Evolutionary conservation across 2,329 filamentous ascomycete genomes (phyloP).

Genomic region (Aaosphaeria pasadenensis): DNA sequence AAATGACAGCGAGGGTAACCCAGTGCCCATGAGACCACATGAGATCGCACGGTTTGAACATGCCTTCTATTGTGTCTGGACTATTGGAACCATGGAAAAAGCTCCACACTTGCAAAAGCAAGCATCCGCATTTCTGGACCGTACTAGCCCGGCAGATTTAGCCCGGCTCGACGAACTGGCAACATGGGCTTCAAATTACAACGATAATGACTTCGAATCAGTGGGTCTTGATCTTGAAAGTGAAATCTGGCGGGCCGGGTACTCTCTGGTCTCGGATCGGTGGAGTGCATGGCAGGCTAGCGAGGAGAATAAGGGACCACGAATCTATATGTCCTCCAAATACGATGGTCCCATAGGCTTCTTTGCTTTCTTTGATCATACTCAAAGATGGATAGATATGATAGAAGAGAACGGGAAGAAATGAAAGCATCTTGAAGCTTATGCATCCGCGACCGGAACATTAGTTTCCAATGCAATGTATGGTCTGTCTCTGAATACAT

Average conservation of each 20-base stretch:
- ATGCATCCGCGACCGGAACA: too few species aligned
- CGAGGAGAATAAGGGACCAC: too few species aligned
- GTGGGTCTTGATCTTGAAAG: not conserved
- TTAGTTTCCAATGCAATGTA: too few species aligned
- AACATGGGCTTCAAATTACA: not conserved
- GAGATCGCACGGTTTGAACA: not conserved
- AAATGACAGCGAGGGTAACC: too few species aligned
- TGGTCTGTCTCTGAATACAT: too few species aligned
- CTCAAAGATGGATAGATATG: not conserved
- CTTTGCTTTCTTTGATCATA: not conserved
- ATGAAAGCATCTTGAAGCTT: too few species aligned
- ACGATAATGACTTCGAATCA: not conserved
- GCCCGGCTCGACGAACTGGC: not conserved
- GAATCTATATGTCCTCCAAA: not conserved
- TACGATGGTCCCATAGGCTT: not conserved
- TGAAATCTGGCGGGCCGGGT: not conserved
- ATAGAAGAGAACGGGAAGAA: not conserved
- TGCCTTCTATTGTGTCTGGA: not conserved
- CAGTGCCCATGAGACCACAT: not conserved
- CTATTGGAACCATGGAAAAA: not conserved
- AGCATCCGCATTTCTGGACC: not conserved
- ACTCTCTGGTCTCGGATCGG: not conserved
- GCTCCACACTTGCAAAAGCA: not conserved
- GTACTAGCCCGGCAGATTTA: not conserved
- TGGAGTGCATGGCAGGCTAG: not conserved